Evolutionary conservation across 371 early-diverging fungal genomes (phyloP), one percentile per base, ranked within the genome.

Genomic region (Zancudomyces culisetae): DNA sequence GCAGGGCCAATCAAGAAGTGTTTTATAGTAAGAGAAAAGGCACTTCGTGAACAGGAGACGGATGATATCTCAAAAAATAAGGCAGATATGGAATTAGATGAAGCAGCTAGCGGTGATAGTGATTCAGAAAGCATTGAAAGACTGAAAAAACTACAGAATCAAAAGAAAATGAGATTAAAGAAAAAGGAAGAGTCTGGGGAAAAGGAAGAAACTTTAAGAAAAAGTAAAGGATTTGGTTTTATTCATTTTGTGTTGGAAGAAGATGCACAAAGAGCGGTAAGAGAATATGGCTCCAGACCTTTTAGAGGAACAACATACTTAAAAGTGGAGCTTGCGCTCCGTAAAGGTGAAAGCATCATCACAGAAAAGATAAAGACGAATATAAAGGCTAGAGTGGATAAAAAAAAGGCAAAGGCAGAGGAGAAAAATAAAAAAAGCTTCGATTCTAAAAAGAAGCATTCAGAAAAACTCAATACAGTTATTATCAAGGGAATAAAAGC

Each of bases 1-100:
- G 62, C 90, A 30, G 96, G 94, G 2, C 95, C 96, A 12, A 64
- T 91, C 27, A 71, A 87, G 42, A 80, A 81, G 21, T 88, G 88
- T 61, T 95, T 92, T 66, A 86, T 91, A 24, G 91, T 91, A 0
- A 53, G 55, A 1, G 74, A 70, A 42, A 55, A 53, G 24, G 22
- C 19, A n/a, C n/a, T n/a, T n/a, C n/a, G n/a, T 8, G 28, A 47
- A 42, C 20, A 54, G 45, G 40, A 35, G 39, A 18, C n/a, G 19
- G 48, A 18, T 27, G 55, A 60, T 22, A 27, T 43, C 27, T 23
- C 43, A 1, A 52, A 49, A 26, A 45, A 30, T 15, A 61, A 63
- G 35, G 49, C 46, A 0, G 48, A 52, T 1, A 47, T 55, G 13
- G 63, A 49, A 27, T 60, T 56, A 24, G 58, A 54, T 19, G 60